Conservation (phyloP, 257 asterid genomes). For the Gardenia jasminoides region DNA sequence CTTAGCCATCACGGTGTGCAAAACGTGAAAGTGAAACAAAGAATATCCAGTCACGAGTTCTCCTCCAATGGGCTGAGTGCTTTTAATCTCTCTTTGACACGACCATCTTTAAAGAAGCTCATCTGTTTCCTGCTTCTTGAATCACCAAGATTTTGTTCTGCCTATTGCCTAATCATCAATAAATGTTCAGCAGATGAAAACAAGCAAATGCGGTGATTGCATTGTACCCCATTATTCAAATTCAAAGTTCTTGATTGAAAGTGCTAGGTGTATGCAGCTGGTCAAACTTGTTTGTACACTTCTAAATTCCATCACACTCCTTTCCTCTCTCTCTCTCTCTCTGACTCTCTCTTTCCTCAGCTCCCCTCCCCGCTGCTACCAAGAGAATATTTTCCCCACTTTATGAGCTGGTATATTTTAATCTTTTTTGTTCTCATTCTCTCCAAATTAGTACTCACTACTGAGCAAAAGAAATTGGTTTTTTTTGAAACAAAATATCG, state of each 20-base stretch:
- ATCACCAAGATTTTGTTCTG: background rate
- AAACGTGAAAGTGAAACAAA: conserved; percentile 3
- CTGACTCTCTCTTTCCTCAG: conserved; percentile 4
- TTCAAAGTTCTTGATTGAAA: conserved; percentile 13
- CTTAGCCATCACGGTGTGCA: background rate
- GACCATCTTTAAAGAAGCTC: conserved; percentile 17
- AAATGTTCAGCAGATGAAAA: conserved; percentile 15
- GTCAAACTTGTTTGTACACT: conserved; percentile 28
- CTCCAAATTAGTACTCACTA: background rate
- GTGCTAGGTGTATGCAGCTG: conserved; percentile 1
- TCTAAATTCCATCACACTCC: conserved; percentile 6
- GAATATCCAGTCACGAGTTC: background rate
- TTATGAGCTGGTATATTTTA: conserved; percentile 32
- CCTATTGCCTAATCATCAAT: conserved; percentile 5
- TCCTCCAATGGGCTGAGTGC: conserved; percentile 1
- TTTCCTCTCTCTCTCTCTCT: background rate
- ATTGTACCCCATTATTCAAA: conserved; percentile 6
- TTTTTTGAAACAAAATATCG: background rate
- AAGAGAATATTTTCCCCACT: conserved; percentile 36
- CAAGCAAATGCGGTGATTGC: conserved; percentile 20
- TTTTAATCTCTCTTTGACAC: background rate
- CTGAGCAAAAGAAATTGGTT: background rate
- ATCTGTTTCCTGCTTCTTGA: conserved; percentile 20
- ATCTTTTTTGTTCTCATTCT: conserved; percentile 35
- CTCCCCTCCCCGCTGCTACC: conserved; percentile 8